These are phyloP conservation scores for Kuraishia hungarica DNA, from an alignment of 805 yeast species.

Conservation along the genomic window DNA sequence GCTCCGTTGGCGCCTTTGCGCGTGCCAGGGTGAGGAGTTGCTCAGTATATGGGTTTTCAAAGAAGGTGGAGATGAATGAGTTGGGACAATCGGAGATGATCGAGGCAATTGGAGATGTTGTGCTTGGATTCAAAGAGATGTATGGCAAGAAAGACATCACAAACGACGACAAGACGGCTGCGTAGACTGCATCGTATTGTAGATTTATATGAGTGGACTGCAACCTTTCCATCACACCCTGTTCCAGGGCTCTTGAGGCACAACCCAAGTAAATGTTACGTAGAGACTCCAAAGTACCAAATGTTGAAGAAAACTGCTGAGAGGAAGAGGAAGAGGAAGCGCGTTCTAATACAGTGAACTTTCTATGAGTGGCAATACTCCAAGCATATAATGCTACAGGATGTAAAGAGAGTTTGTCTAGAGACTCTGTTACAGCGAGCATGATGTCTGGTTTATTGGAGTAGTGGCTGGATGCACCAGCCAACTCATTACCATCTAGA, in stretches of 20 bases:
- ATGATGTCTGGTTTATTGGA: constrained; percentile 31
- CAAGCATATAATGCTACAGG: constrained; percentile 54
- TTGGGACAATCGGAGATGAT: constrained; percentile 38
- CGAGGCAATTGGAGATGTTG: constrained; percentile 31
- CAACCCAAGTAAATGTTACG: constrained; percentile 18
- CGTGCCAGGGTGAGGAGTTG: constrained; percentile 43
- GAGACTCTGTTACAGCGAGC: constrained; percentile 28
- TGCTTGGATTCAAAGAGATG: constrained; percentile 33
- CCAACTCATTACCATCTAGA: constrained; percentile 38
- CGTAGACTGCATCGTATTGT: constrained; percentile 39
- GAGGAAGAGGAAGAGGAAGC: constrained; percentile 17
- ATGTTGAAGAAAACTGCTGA: constrained; percentile 9
- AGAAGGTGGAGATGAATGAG: constrained; percentile 33
- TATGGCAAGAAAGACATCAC: constrained; percentile 40
- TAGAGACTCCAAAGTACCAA: constrained; percentile 10
- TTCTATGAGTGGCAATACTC: constrained; percentile 53
- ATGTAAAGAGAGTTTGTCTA: constrained; percentile 29
- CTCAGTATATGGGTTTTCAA: constrained; percentile 32
- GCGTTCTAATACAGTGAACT: constrained; percentile 35
- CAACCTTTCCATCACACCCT: constrained; percentile 39
- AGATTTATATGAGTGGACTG: constrained; percentile 31
- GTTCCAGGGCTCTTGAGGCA: constrained; percentile 27
- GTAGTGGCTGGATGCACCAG: constrained; percentile 28
- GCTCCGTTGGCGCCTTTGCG: constrained; percentile 65
- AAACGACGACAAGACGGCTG: constrained; percentile 39